Evolutionary conservation across 1,284 basidiomycete genomes (phyloP).

Genomic region (Neonothopanus nambi): DNA sequence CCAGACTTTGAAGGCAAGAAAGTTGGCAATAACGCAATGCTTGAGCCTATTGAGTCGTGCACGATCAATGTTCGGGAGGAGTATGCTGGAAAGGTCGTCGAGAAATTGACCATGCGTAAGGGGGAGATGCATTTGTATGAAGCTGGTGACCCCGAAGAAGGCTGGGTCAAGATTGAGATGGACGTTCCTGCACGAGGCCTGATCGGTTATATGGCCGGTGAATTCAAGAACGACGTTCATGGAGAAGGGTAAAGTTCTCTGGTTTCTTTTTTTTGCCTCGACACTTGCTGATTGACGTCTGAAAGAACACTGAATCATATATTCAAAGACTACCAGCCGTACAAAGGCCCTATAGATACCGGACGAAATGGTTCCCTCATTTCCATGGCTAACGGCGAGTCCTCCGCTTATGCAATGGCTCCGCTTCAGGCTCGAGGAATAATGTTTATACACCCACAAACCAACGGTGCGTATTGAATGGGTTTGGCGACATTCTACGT

Average conservation of each 20-base stretch:
- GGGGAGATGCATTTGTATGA: conserved; percentile 47
- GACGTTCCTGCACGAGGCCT: conserved; percentile 45
- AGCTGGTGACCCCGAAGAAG: conserved; percentile 28
- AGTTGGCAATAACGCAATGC: conserved; percentile 18
- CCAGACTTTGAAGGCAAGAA: conserved; percentile 26
- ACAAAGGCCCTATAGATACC: conserved; percentile 42
- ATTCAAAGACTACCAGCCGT: conserved; percentile 46
- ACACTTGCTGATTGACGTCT: neutral
- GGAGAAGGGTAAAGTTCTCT: conserved; percentile 38
- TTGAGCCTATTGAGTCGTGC: conserved; percentile 46
- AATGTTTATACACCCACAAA: conserved; percentile 43
- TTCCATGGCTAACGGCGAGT: conserved; percentile 43
- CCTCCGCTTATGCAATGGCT: conserved; percentile 45
- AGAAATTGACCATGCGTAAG: conserved; percentile 48
- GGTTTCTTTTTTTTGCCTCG: neutral
- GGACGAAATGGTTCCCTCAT: conserved; percentile 46
- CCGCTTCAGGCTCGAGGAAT: conserved; percentile 47
- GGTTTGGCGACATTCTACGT: neutral
- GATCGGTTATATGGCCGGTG: conserved; percentile 50
- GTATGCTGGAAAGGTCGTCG: conserved; percentile 44
- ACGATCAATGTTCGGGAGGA: conserved; percentile 43
- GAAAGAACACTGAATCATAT: conserved; percentile 46
- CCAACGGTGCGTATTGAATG: conserved; percentile 32
- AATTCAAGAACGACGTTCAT: conserved; percentile 50
- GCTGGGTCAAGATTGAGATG: conserved; percentile 45